phyloP scores from a whole-genome alignment of 768 basidiomycete genomes.

The Pholiota molesta region DNA sequence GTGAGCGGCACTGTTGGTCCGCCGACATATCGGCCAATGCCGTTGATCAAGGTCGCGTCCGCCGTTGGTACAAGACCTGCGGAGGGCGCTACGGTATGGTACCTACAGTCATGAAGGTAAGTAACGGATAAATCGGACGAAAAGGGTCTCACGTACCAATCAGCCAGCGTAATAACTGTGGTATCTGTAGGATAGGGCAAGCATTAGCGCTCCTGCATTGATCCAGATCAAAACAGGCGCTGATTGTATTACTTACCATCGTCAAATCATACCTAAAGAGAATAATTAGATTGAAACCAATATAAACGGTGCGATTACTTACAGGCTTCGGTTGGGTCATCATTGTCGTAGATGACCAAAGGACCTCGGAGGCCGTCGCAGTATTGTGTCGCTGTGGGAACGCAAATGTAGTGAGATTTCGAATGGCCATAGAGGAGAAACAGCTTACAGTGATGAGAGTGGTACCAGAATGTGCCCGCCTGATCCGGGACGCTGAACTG shows the following conservation, averaged over 20 bases:
- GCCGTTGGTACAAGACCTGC: conserved; percentile 32
- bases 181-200: conserved; percentile 25
- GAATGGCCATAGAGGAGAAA: conserved; percentile 22
- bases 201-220: not conserved
- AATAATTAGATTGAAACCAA: conserved; percentile 2
- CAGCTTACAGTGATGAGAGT: conserved; percentile 34
- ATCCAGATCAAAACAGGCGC: conserved; percentile 23
- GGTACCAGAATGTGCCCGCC: conserved; percentile 51
- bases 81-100: conserved; percentile 28
- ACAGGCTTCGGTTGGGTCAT: conserved; percentile 33
- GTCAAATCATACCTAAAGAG: conserved; percentile 35
- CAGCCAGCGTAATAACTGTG: conserved; percentile 46
- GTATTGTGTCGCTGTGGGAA: conserved; percentile 45
- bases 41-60: conserved; percentile 48
- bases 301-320: not conserved
- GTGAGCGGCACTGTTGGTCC: conserved; percentile 38
- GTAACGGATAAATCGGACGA: too few species aligned
- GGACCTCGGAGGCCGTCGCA: conserved; percentile 59
- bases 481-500: conserved; percentile 35
- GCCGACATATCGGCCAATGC: conserved; percentile 44
- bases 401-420: conserved; percentile 1
- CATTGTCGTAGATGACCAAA: conserved; percentile 46
- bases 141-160: conserved; percentile 31
- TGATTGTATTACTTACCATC: conserved; percentile 17
- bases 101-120: conserved; percentile 21